Percentiles rank a stretch among this genome's conserved stretches.
phyloP scores from a whole-genome alignment of 2,329 filamentous ascomycete genomes.

The Pseudogymnoascus sp. region DNA sequence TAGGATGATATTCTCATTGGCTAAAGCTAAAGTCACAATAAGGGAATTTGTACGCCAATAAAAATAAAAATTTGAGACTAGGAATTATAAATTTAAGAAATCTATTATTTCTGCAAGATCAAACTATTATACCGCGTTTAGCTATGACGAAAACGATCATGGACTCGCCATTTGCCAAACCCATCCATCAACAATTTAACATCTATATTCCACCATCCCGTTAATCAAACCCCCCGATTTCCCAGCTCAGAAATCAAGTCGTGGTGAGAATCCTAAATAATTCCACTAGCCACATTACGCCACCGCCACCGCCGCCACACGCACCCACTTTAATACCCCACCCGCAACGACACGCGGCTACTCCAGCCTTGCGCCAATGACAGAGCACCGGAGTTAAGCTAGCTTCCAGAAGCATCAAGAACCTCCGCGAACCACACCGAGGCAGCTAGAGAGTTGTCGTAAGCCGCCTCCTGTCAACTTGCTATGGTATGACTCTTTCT shows the following conservation, averaged over 20 bases:
- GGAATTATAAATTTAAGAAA: not conserved
- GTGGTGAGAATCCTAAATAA: not conserved
- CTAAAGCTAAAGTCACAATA: not conserved
- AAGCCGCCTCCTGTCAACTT: not conserved
- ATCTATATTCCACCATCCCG: not conserved
- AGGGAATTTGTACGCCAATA: not conserved
- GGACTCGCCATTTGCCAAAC: not conserved
- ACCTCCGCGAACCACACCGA: constrained; percentile 13
- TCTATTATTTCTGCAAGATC: not conserved
- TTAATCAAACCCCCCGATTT: not conserved
- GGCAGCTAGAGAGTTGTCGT: constrained; percentile 15
- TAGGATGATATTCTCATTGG: not conserved
- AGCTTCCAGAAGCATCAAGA: constrained; percentile 5
- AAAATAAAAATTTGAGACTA: not conserved
- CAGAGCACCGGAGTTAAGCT: not conserved
- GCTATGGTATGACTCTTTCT: not conserved
- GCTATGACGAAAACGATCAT: not conserved
- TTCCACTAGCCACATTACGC: not conserved
- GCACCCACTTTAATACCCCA: not conserved
- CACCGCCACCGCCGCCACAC: not conserved
- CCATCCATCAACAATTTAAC: not conserved
- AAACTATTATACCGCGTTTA: not conserved
- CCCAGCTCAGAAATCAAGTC: not conserved
- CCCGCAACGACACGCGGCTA: constrained; percentile 1
- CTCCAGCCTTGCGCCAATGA: constrained; percentile 5